A percentile compares a stretch with the other conserved stretches of the same genome.
These are phyloP conservation scores for Psilocybe azurescens DNA, from an alignment of 768 basidiomycete species.

Conservation along the genomic window DNA sequence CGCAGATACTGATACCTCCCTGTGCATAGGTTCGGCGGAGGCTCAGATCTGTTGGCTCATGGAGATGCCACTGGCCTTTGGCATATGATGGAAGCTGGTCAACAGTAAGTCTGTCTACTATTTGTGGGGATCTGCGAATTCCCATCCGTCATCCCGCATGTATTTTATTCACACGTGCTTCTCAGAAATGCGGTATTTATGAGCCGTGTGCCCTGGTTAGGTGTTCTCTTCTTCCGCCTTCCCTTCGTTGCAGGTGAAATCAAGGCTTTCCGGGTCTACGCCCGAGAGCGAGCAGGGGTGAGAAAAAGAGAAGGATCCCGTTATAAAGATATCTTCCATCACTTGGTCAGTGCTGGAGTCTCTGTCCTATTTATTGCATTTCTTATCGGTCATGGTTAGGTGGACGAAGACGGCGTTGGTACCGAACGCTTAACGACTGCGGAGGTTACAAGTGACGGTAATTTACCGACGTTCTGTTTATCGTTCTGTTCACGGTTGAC, in stretches of 20 bases:
- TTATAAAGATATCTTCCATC: slow-evolving; percentile 37
- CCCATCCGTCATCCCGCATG: too few relatives aligned
- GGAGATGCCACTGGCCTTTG: slow-evolving; percentile 32
- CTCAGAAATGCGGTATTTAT: slow-evolving; percentile 43
- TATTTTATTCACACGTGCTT: background rate
- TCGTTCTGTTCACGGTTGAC: background rate
- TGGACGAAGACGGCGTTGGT: slow-evolving; percentile 45
- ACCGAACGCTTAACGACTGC: slow-evolving; percentile 32
- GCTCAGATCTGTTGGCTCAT: slow-evolving; percentile 34
- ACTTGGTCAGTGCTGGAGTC: slow-evolving; percentile 25
- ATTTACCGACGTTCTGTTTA: background rate
- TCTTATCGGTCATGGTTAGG: slow-evolving; percentile 24
- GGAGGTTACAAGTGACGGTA: slow-evolving; percentile 46
- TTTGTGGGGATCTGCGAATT: too few relatives aligned
- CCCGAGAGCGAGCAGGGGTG: slow-evolving; percentile 24
- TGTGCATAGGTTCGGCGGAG: slow-evolving; percentile 34
- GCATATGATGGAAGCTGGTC: slow-evolving; percentile 31
- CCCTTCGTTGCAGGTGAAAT: slow-evolving; percentile 24
- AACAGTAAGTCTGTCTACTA: slow-evolving; percentile 24
- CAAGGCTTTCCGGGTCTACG: slow-evolving; percentile 29
- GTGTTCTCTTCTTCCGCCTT: slow-evolving; percentile 19
- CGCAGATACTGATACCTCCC: background rate
- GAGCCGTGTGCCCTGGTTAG: slow-evolving; percentile 35
- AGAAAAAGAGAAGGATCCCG: slow-evolving; percentile 32
- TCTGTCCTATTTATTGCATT: slow-evolving; percentile 5